A percentile compares a stretch with the other conserved stretches of the same genome.
Evolutionary conservation across 2,329 filamentous ascomycete genomes (phyloP).

Genomic region (Aspergillus pseudonomiae): DNA sequence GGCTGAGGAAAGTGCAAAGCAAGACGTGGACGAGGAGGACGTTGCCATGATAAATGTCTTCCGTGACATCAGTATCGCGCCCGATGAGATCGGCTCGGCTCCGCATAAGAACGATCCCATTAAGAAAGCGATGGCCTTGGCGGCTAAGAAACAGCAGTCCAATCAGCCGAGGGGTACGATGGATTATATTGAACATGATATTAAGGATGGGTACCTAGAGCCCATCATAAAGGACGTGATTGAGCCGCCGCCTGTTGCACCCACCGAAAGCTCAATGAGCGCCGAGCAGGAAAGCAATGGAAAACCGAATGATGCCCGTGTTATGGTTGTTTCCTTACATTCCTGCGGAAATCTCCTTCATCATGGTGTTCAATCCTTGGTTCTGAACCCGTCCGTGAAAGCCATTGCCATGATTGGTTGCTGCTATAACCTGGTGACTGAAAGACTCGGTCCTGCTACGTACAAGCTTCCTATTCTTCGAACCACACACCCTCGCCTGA

Average conservation of each 20-base stretch:
- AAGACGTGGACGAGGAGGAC: constrained; percentile 27
- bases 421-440: constrained; percentile 96
- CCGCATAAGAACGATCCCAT: constrained; percentile 16
- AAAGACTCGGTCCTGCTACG: constrained; percentile 81
- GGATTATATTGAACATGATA: constrained; percentile 50
- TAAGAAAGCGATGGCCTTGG: background rate
- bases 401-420: constrained; percentile 97
- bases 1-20: constrained; percentile 10
- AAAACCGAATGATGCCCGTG: constrained; percentile 30
- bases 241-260: constrained; percentile 18
- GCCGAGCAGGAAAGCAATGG: constrained; percentile 3
- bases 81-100: constrained; percentile 30
- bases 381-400: constrained; percentile 79
- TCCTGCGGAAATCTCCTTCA: constrained; percentile 98
- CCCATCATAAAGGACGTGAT: constrained; percentile 42
- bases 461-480: constrained; percentile 81
- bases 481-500: constrained; percentile 71
- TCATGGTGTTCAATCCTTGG: constrained; percentile 83
- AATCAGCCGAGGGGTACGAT: constrained; percentile 36
- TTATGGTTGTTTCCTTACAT: constrained; percentile 94
- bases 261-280: background rate
- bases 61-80: constrained; percentile 36
- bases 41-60: constrained; percentile 36
- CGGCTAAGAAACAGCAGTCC: constrained; percentile 17
- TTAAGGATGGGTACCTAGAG: constrained; percentile 47